phyloP scores from a whole-genome alignment of 2,329 filamentous ascomycete species.

The Monilinia aucupariae region DNA sequence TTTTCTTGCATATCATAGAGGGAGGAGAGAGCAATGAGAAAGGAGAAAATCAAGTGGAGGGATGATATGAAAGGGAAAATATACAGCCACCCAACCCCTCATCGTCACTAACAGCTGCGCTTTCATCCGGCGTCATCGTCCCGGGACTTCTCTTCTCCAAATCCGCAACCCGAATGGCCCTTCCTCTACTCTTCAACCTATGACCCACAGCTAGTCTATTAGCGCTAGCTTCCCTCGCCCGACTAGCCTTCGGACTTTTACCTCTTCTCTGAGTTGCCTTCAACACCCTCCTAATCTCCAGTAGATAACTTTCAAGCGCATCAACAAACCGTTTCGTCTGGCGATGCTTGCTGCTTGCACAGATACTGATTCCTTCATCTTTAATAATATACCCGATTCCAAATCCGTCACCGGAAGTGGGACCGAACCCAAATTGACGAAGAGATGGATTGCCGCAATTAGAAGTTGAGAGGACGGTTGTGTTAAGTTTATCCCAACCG shows the following conservation, averaged over 20 bases:
- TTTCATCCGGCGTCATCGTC: slow-evolving; percentile 62
- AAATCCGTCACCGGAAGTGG: slow-evolving; percentile 88
- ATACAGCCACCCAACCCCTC: slow-evolving; percentile 91
- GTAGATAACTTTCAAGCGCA: slow-evolving; percentile 80
- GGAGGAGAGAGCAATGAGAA: too few species aligned
- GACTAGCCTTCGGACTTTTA: slow-evolving; percentile 46
- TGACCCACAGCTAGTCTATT: slow-evolving; percentile 32
- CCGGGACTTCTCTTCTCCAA: slow-evolving; percentile 40
- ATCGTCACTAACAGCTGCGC: slow-evolving; percentile 68
- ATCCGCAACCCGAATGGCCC: slow-evolving; percentile 59
- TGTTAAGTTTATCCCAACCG: slow-evolving; percentile 95
- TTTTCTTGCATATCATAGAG: not conserved
- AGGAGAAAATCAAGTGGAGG: not conserved
- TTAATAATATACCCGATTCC: slow-evolving; percentile 99
- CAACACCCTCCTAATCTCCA: slow-evolving; percentile 83
- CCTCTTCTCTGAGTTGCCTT: slow-evolving; percentile 58
- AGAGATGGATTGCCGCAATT: slow-evolving; percentile 97
- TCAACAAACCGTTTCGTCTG: slow-evolving; percentile 90
- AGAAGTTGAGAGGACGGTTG: slow-evolving; percentile 89
- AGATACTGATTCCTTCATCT: slow-evolving; percentile 83
- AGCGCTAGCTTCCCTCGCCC: slow-evolving; percentile 54
- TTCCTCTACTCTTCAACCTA: slow-evolving; percentile 65
- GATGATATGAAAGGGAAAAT: slow-evolving; percentile 40
- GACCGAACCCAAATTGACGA: slow-evolving; percentile 93
- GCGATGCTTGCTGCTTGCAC: slow-evolving; percentile 85